Evolutionary conservation across 768 basidiomycete species (phyloP).

Genomic region (Leccinum disarticulatum): DNA sequence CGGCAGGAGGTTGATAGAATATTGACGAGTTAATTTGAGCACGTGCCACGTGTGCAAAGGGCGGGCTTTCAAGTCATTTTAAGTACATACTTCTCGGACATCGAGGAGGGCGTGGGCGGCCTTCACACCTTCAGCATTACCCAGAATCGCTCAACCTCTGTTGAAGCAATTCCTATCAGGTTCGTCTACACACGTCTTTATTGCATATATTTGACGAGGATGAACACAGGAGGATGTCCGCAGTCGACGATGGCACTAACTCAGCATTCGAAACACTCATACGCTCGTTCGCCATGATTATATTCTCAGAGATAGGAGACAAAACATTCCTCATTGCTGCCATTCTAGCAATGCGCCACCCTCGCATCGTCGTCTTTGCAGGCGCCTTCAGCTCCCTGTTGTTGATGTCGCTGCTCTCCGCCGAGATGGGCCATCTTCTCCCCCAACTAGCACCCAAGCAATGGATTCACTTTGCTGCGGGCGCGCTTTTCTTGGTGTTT

Average conservation of each 20-base stretch:
- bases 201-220: conserved; percentile 1
- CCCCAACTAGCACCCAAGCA: conserved; percentile 72
- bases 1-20: no score
- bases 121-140: not conserved
- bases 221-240: conserved; percentile 19
- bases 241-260: conserved; percentile 13
- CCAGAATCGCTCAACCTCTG: not conserved
- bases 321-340: conserved; percentile 91
- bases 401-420: conserved; percentile 92
- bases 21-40: not conserved
- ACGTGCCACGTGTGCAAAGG: not conserved
- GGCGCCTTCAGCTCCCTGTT: conserved; percentile 88
- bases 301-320: conserved; percentile 93
- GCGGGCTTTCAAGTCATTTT: not conserved
- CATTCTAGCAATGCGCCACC: conserved; percentile 91
- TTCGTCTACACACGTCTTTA: not conserved
- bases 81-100: not conserved
- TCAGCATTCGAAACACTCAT: conserved; percentile 49
- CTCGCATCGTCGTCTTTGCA: conserved; percentile 78
- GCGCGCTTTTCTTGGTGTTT: conserved; percentile 85
- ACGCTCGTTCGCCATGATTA: conserved; percentile 88
- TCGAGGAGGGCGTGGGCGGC: not conserved
- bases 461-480: conserved; percentile 73
- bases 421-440: conserved; percentile 89
- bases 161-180: conserved; percentile 1